A percentile compares a stretch with the other conserved stretches of the same genome.
Conservation (phyloP, 805 yeast genomes). For the Yarrowia hollandica region DNA sequence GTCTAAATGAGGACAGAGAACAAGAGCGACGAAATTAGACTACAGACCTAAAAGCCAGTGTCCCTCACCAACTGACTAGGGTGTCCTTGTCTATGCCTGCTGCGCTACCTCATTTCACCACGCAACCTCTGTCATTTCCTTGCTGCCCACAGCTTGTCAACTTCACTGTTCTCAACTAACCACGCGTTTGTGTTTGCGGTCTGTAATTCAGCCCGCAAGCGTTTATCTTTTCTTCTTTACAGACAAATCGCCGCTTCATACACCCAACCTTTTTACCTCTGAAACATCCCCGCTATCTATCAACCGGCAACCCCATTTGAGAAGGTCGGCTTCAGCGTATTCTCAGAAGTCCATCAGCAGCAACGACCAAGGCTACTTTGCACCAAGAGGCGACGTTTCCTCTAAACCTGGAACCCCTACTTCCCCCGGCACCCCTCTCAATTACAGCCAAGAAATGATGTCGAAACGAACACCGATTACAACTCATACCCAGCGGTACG, state of each 20-base stretch:
- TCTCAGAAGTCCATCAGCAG: background rate
- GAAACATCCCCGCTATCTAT: constrained; percentile 23
- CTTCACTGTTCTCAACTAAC: constrained; percentile 10
- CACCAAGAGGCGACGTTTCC: background rate
- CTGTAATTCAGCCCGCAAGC: constrained; percentile 5
- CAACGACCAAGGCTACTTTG: constrained; percentile 15
- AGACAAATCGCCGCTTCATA: constrained; percentile 14
- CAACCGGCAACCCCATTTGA: constrained; percentile 12
- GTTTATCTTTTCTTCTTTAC: constrained; percentile 4
- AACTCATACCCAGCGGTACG: constrained; percentile 5
- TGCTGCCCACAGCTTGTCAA: background rate
- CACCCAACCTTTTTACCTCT: constrained; percentile 15
- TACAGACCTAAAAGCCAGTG: constrained; percentile 9
- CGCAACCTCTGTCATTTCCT: background rate
- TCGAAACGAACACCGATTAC: constrained; percentile 3
- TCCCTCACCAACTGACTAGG: constrained; percentile 9
- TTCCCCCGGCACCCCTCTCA: constrained; percentile 20
- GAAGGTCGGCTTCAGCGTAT: constrained; percentile 3
- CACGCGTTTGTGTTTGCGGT: constrained; percentile 20
- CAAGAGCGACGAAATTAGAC: constrained; percentile 16
- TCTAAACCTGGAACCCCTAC: constrained; percentile 7
- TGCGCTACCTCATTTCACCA: background rate
- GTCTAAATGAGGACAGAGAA: constrained; percentile 8
- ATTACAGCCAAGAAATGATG: constrained; percentile 18
- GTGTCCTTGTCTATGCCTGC: constrained; percentile 8